phyloP scores from a whole-genome alignment of 2,329 filamentous ascomycete species.

The Phaeosphaeriaceae sp. region DNA sequence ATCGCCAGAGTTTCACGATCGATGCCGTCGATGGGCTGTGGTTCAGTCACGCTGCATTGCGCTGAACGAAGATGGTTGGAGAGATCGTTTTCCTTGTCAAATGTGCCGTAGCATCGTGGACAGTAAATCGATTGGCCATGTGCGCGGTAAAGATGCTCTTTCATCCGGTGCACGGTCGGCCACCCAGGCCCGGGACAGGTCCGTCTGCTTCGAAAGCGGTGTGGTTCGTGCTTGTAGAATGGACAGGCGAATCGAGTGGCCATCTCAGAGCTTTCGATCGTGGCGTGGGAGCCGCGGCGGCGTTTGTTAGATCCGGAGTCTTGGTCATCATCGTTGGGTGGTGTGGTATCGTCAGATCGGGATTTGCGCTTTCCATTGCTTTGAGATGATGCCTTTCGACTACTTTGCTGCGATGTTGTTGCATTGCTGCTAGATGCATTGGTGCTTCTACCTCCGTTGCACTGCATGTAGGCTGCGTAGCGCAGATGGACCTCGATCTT shows the following conservation, averaged over 20 bases:
- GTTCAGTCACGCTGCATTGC: conserved; percentile 27
- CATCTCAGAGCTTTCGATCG: conserved; percentile 32
- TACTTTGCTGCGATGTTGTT: conserved; percentile 9
- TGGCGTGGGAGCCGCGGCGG: conserved; percentile 31
- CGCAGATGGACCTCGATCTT: conserved; percentile 37
- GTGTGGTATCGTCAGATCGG: conserved; percentile 23
- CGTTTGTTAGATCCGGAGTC: conserved; percentile 27
- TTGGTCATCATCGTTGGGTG: conserved; percentile 29
- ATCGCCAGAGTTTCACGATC: conserved; percentile 45
- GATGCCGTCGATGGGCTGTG: conserved; percentile 47
- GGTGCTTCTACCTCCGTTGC: conserved; percentile 18
- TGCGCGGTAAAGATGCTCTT: conserved; percentile 52
- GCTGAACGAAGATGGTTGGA: conserved; percentile 40
- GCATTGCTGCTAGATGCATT: background rate
- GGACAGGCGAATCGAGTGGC: conserved; percentile 48
- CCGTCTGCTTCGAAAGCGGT: conserved; percentile 44
- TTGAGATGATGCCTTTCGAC: conserved; percentile 19
- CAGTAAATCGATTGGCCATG: conserved; percentile 49
- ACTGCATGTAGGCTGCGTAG: conserved; percentile 34
- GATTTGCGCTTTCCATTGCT: conserved; percentile 31
- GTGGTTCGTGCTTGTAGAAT: conserved; percentile 51
- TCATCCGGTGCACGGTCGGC: conserved; percentile 51
- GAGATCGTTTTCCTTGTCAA: conserved; percentile 42
- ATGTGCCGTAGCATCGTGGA: conserved; percentile 47
- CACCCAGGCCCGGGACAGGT: conserved; percentile 50